Evolutionary conservation across 164 flowering plant species (phyloP), one percentile per base, ranked within the genome.

Genomic region (Vitis rotundifolia): DNA sequence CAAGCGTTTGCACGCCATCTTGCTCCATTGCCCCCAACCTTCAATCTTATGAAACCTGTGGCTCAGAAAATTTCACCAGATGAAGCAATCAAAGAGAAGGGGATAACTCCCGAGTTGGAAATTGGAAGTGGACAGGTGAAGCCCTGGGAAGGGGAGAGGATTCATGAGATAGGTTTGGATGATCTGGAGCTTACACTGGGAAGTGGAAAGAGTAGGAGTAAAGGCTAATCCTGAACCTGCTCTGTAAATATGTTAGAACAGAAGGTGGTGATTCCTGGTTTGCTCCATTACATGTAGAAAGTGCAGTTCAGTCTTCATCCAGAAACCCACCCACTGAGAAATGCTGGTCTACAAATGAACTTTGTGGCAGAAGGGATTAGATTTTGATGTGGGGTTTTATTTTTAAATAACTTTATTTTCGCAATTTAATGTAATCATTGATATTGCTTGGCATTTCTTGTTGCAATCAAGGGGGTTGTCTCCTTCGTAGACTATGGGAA

Each of bases 111-210:
- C 1, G 86, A 86, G 26, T 75, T 81, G n/a, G 82, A 77, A 9
- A 80, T 82, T 55, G 82, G 75, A 67, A 78, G 67, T 28, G 71
- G 61, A 19, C 80, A 78, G 50, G 89, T 86, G 31, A 88, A 83
- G 77, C 79, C 92, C 2, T 88, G 92, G 92, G 85, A 83, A 73
- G 90, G 90, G 55, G 92, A 88, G 81, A 84, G 77, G 77, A 88
- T 88, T 68, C 87, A 83, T 67, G 92, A 86, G 26, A 81, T 84
- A 14, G 87, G 86, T 52, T 51, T 88, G 76, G 92, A 86, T 64
- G 92, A 88, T 55, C 77, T 88, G 15, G 92, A 88, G 76, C 89
- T 88, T 72, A 84, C 88, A 5, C 87, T 88, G 8, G 91, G 91
- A 53, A 81, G 69, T 22, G 79, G 87, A 50, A 87, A 84, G 75